Evolutionary conservation across 257 asterid genomes (phyloP).

Genomic region (Avicennia marina): DNA sequence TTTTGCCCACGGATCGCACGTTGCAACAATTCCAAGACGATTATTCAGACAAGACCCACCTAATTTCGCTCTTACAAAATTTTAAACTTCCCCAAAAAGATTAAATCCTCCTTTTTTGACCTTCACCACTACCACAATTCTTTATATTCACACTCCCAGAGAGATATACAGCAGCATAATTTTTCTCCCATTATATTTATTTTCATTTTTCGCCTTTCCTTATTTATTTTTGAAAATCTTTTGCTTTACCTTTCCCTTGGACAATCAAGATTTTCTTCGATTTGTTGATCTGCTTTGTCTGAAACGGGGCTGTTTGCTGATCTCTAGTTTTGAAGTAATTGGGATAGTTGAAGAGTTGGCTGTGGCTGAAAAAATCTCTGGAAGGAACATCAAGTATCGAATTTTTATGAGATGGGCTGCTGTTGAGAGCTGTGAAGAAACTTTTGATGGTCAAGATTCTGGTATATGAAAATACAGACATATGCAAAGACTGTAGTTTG

Average conservation of each 20-base stretch:
- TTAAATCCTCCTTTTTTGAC: constrained; percentile 26
- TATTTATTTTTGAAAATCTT: background rate
- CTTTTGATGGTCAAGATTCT: constrained; percentile 26
- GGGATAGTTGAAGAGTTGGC: constrained; percentile 41
- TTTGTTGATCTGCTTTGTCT: constrained; percentile 60
- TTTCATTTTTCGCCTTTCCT: constrained; percentile 1
- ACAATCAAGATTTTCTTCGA: constrained; percentile 13
- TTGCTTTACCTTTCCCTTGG: constrained; percentile 27
- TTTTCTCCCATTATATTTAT: constrained; percentile 3
- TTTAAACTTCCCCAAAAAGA: constrained; percentile 26
- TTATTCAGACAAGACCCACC: constrained; percentile 18
- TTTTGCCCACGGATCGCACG: background rate
- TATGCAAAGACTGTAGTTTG: constrained; percentile 26
- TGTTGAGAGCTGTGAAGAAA: constrained; percentile 28
- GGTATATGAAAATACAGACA: constrained; percentile 10
- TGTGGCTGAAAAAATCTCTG: constrained; percentile 27
- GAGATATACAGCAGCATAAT: constrained; percentile 17
- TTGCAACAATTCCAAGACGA: constrained; percentile 13
- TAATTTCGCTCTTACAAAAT: constrained; percentile 31
- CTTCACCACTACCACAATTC: constrained; percentile 27
- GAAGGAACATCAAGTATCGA: constrained; percentile 28
- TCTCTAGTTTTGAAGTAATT: constrained; percentile 36
- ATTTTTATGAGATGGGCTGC: constrained; percentile 50
- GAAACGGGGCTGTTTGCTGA: constrained; percentile 28
- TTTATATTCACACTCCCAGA: constrained; percentile 26